A percentile compares a stretch with the other conserved stretches of the same genome.
These are phyloP conservation scores for Coniosporium apollinis DNA, from an alignment of 495 filamentous ascomycete species.

Conservation along the genomic window DNA sequence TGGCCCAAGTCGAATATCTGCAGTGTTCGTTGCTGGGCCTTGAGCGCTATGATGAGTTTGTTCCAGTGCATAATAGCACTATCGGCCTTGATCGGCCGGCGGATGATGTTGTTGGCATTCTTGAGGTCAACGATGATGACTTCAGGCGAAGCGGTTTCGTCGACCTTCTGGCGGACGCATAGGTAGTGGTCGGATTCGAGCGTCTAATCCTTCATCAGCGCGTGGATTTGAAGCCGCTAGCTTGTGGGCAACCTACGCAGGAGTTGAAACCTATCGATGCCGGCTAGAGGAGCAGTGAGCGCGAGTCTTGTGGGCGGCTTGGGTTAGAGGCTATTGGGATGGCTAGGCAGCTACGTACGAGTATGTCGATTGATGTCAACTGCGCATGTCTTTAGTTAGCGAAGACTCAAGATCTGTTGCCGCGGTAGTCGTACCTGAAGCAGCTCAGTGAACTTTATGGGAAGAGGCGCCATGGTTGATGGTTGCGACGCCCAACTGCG, in stretches of 20 bases:
- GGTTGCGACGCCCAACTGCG: too few species aligned
- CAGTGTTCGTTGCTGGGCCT: slow-evolving; percentile 77
- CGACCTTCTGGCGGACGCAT: slow-evolving; percentile 84
- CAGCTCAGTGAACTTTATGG: slow-evolving; percentile 91
- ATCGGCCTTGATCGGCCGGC: slow-evolving; percentile 94
- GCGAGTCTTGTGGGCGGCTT: slow-evolving; percentile 15
- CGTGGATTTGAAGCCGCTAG: slow-evolving; percentile 3
- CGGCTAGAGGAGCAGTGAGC: slow-evolving; percentile 30
- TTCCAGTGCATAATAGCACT: slow-evolving; percentile 99
- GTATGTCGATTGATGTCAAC: slow-evolving; percentile 66
- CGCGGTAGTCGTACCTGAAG: slow-evolving; percentile 48
- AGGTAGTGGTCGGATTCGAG: slow-evolving; percentile 92
- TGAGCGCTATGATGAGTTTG: slow-evolving; percentile 88
- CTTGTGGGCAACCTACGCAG: slow-evolving; percentile 50
- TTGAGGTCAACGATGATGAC: slow-evolving; percentile 96
- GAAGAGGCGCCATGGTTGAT: slow-evolving; percentile 50
- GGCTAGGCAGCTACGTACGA: slow-evolving; percentile 55
- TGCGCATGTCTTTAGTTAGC: too few species aligned
- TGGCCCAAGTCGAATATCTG: slow-evolving; percentile 91
- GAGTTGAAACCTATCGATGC: slow-evolving; percentile 88
- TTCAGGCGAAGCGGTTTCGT: slow-evolving; percentile 64
- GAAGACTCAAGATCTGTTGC: too few species aligned
- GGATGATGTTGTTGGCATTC: slow-evolving; percentile 81
- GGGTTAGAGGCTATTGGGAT: too few species aligned
- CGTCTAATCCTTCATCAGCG: slow-evolving; percentile 39